Evolutionary conservation across 179 eudicot genomes (phyloP).

Genomic region (Carnegiea gigantea): DNA sequence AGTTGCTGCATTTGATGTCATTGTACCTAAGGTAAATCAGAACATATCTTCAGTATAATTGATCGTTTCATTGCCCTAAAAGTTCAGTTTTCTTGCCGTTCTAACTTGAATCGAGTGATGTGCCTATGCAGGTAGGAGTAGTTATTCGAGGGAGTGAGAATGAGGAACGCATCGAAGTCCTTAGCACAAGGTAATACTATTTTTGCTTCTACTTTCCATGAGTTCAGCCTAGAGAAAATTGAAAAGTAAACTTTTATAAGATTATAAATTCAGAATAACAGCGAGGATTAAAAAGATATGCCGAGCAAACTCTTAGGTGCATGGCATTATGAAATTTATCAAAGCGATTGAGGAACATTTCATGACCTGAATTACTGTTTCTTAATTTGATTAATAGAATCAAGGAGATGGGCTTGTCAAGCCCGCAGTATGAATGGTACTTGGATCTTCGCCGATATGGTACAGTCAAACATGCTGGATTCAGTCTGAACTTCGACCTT

Average conservation of each 20-base stretch:
- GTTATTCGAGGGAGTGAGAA: constrained; percentile 67
- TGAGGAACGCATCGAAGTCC: constrained; percentile 56
- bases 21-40: constrained; percentile 73
- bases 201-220: background rate
- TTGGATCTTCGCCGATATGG: constrained; percentile 81
- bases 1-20: constrained; percentile 76
- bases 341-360: background rate
- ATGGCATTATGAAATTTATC: background rate
- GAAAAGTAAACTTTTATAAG: background rate
- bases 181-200: constrained; percentile 32
- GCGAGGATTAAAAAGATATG: background rate
- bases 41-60: background rate
- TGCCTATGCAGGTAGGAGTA: constrained; percentile 54
- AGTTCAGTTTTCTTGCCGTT: background rate
- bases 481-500: constrained; percentile 66
- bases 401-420: constrained; percentile 55
- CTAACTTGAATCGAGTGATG: background rate
- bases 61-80: background rate
- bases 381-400: constrained; percentile 45
- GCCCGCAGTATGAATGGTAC: constrained; percentile 80
- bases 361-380: background rate
- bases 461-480: constrained; percentile 65
- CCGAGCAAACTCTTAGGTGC: background rate
- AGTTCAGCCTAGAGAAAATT: background rate
- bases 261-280: too few species aligned